These are phyloP conservation scores for Aureobasidium sp. DNA, from an alignment of 2,329 filamentous ascomycete species.

Conservation along the genomic window DNA sequence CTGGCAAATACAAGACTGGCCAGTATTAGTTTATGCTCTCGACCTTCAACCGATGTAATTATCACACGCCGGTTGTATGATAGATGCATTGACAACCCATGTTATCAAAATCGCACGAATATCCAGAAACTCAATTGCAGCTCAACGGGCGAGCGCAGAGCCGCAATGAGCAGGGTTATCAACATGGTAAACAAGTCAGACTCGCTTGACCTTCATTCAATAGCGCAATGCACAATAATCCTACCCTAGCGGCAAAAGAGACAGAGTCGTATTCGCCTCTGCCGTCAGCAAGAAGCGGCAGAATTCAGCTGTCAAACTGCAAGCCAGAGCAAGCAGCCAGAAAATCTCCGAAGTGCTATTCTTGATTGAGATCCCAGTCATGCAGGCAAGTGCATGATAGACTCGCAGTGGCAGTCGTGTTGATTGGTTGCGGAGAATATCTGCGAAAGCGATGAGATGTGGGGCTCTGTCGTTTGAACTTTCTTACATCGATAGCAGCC, in stretches of 20 bases:
- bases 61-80: too few species aligned
- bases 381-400: background rate
- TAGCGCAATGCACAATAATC: background rate
- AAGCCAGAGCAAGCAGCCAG: background rate
- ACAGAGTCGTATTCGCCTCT: background rate
- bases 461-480: slow-evolving; percentile 1
- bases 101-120: background rate
- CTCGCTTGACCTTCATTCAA: background rate
- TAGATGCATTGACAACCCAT: too few species aligned
- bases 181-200: background rate
- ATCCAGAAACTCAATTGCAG: background rate
- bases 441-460: background rate
- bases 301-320: background rate
- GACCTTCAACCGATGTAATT: too few species aligned
- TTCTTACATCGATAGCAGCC: background rate
- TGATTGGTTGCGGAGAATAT: slow-evolving; percentile 9
- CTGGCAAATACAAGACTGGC: too few species aligned
- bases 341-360: background rate
- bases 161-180: background rate
- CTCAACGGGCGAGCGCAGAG: background rate
- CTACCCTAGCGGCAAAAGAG: background rate
- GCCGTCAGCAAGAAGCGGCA: background rate
- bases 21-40: too few species aligned
- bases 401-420: background rate
- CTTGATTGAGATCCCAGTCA: background rate